A percentile compares a stretch with the other conserved stretches of the same genome.
phyloP scores from a whole-genome alignment of 371 early-diverging fungal genomes.

The Nematocida sp. region DNA sequence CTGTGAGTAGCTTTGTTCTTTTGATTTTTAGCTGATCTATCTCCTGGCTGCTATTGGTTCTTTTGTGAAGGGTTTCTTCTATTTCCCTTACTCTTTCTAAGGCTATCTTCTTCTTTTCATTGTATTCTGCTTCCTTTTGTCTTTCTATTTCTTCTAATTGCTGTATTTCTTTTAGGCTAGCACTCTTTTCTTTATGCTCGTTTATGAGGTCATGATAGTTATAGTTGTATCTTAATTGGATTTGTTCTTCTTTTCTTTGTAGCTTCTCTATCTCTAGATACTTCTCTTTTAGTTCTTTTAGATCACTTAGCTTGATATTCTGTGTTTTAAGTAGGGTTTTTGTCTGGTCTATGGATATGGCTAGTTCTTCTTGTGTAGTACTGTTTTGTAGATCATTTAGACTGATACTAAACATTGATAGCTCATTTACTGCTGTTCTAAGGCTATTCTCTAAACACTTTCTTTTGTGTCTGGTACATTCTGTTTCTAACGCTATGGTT shows the following conservation, averaged over 20 bases:
- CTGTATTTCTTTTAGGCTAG: slow-evolving; percentile 21
- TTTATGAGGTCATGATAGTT: not conserved
- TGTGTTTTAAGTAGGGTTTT: not conserved
- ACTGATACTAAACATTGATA: not conserved
- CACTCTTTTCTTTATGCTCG: slow-evolving; percentile 7
- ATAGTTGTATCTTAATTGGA: not conserved
- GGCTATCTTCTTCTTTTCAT: not conserved
- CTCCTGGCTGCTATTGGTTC: not conserved
- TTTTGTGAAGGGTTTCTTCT: not conserved
- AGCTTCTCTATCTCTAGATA: slow-evolving; percentile 15
- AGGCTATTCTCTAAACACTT: not conserved
- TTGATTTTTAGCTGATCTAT: not conserved
- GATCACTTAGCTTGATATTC: not conserved
- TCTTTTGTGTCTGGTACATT: not conserved
- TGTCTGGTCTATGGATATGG: not conserved
- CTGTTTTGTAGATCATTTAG: not conserved
- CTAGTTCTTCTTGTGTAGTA: not conserved
- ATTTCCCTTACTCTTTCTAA: slow-evolving; percentile 9
- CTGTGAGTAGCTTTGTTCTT: not conserved
- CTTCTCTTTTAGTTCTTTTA: not conserved
- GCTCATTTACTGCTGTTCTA: not conserved
- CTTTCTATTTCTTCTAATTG: slow-evolving; percentile 24
- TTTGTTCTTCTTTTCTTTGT: not conserved
- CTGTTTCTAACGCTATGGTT: not conserved
- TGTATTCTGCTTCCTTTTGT: not conserved